phyloP scores from a whole-genome alignment of 2,329 filamentous ascomycete species.

The Alternaria sp. region DNA sequence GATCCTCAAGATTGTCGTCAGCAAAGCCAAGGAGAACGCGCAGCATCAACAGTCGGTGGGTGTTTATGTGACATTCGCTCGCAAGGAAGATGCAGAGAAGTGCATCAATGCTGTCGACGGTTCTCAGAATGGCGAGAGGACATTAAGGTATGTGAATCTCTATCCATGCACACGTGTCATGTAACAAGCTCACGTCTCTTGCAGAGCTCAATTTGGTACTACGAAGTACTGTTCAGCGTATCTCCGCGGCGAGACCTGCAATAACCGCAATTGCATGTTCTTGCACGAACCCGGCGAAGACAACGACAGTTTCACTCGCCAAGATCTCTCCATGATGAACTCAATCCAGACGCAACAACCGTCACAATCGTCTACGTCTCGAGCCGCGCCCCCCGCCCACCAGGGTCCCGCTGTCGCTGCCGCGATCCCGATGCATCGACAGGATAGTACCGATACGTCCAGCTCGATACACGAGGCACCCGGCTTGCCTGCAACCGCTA shows the following conservation, averaged over 20 bases:
- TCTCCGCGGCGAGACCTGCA: conserved; percentile 90
- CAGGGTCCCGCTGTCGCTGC: conserved; percentile 60
- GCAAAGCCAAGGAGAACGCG: conserved; percentile 82
- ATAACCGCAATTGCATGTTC: conserved; percentile 97
- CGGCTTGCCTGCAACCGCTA: conserved; percentile 90
- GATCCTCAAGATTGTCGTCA: conserved; percentile 98
- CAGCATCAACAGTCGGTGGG: conserved; percentile 82
- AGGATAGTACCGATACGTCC: conserved; percentile 78
- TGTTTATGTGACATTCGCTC: conserved; percentile 97
- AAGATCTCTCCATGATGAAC: conserved; percentile 94
- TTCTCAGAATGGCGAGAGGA: conserved; percentile 85
- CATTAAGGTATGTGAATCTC: conserved; percentile 68
- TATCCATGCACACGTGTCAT: not conserved
- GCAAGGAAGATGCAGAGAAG: conserved; percentile 84
- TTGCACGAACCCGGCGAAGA: conserved; percentile 98
- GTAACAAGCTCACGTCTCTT: conserved; percentile 23
- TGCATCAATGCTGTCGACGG: conserved; percentile 95
- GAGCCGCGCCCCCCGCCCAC: conserved; percentile 59
- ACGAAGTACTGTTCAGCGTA: conserved; percentile 99
- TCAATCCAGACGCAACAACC: conserved; percentile 80
- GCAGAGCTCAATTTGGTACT: conserved; percentile 77
- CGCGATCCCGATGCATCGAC: conserved; percentile 70
- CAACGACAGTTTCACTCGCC: conserved; percentile 92
- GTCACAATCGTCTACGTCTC: conserved; percentile 62
- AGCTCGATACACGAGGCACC: conserved; percentile 70